Percentiles rank a stretch among this genome's conserved stretches.
phyloP scores from a whole-genome alignment of 805 yeast species.

The Zygoascus ofunaensis region DNA sequence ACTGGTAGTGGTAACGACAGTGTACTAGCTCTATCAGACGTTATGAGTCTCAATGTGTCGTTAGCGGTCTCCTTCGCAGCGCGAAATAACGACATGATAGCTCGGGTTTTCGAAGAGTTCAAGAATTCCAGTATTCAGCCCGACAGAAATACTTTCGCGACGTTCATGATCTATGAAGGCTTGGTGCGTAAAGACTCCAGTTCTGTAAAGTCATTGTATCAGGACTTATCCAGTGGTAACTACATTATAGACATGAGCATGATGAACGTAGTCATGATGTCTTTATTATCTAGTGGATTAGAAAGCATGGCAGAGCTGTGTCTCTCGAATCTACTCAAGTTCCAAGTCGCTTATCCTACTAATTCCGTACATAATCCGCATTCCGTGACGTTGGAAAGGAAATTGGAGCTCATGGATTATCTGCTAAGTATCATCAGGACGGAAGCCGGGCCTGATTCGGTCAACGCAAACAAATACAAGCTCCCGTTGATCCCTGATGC shows the following conservation, averaged over 20 bases:
- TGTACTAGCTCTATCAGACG: slow-evolving; percentile 2
- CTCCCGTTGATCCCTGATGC: slow-evolving; percentile 2
- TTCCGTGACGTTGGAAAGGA: slow-evolving; percentile 9
- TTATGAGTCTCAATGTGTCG: slow-evolving; percentile 24
- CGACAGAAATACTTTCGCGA: slow-evolving; percentile 27
- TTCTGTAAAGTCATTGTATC: slow-evolving; percentile 12
- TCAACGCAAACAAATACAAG: neutral
- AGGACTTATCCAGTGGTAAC: slow-evolving; percentile 14
- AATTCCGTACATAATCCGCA: neutral
- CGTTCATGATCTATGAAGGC: slow-evolving; percentile 18
- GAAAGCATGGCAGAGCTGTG: slow-evolving; percentile 14
- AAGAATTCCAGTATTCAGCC: slow-evolving; percentile 11
- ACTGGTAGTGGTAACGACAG: neutral
- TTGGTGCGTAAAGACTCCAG: slow-evolving; percentile 8
- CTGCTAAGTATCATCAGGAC: slow-evolving; percentile 6
- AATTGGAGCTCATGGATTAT: slow-evolving; percentile 13
- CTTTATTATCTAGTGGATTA: slow-evolving; percentile 18
- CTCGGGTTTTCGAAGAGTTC: slow-evolving; percentile 13
- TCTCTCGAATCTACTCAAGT: slow-evolving; percentile 5
- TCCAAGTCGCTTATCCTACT: neutral
- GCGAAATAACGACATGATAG: slow-evolving; percentile 11
- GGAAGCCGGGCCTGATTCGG: neutral
- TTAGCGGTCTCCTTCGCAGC: slow-evolving; percentile 21
- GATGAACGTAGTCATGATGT: slow-evolving; percentile 18
- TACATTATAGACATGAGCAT: slow-evolving; percentile 22